Conservation (phyloP, 257 asterid genomes). For the Fraxinus pennsylvanica region DNA sequence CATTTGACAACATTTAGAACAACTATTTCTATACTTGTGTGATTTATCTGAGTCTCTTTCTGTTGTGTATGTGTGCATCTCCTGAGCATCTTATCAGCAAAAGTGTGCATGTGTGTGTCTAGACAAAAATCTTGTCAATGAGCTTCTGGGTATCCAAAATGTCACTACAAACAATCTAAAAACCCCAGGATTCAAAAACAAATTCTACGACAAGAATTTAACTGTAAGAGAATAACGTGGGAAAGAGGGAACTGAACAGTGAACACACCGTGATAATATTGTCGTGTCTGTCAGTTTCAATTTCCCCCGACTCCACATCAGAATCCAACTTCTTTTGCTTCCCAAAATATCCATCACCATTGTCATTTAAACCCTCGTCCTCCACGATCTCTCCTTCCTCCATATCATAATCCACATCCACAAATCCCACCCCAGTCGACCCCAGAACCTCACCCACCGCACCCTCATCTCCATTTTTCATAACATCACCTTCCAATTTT, state of each 20-base stretch:
- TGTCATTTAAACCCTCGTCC: conserved; percentile 43
- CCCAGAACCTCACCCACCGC: conserved; percentile 36
- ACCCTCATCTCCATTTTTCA: conserved; percentile 29
- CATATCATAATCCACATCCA: conserved; percentile 77
- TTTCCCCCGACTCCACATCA: conserved; percentile 51
- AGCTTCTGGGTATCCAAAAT: neutral
- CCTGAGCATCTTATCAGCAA: neutral
- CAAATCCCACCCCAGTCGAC: conserved; percentile 33
- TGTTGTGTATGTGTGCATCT: neutral
- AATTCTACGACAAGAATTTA: neutral
- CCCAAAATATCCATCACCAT: conserved; percentile 23
- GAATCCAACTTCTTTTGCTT: conserved; percentile 39
- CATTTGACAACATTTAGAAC: neutral
- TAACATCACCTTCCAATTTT: conserved; percentile 24
- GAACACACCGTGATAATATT: conserved; percentile 66
- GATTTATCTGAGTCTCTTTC: neutral
- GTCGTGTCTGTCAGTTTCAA: conserved; percentile 29
- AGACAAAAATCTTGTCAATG: neutral
- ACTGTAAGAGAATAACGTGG: neutral
- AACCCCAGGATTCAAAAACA: neutral
- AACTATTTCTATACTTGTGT: neutral
- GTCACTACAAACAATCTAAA: neutral
- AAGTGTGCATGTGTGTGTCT: neutral
- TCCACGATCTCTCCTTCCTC: conserved; percentile 98
- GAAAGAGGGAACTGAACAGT: conserved; percentile 39